Base-by-base conservation (phyloP, 2,329 filamentous ascomycete species). In the Scytalidium lignicola region DNA sequence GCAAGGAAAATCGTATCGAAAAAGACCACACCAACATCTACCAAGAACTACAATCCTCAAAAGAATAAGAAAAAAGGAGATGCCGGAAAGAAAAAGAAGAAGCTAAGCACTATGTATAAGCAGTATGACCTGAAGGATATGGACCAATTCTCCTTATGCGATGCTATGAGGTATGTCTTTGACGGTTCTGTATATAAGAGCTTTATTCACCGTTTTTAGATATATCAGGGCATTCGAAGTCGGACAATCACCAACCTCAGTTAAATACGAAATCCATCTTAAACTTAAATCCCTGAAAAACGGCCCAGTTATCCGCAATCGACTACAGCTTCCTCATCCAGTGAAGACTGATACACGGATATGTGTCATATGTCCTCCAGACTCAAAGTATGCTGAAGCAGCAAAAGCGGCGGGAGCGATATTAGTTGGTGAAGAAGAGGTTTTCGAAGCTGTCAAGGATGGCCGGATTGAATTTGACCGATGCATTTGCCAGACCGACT, bases 161-260 rank as follows among this genome's bases (percentile, higher is more conserved):
- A 99, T 73, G 95, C 93, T 15, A 93, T 99, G 82, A 82, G 91
- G 89, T 90, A 71, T 50, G 76, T 64, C 29, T 47, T 15, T 2
- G 41, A 17, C 3, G 6, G 10, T 17, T 44, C 9, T 19, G 23
- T 29, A 51, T 29, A 13, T 8, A 18, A 20, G 43, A 46, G 32
- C 49, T 40, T 19, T 42, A 41, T 51, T 55, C 44, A 56, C 50
- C 23, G 49, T 46, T 40, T 22, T 51, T 58, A 96, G 90, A 65
- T 93, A 96, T 66, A 82, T 99, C 57, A 88, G 90, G 62, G 92
- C 93, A 43, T 84, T 86, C 63, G 93, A 99, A 79, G 91, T 96
- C 60, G 92, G 93, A 63, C 82, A 82, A 47, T 79, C 85, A 44
- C 86, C 88, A 2, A 76, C 78, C 2, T 74, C 76, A 10, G 75